phyloP scores from a whole-genome alignment of 2,329 filamentous ascomycete species.

The Aspergillus transmontanensis region DNA sequence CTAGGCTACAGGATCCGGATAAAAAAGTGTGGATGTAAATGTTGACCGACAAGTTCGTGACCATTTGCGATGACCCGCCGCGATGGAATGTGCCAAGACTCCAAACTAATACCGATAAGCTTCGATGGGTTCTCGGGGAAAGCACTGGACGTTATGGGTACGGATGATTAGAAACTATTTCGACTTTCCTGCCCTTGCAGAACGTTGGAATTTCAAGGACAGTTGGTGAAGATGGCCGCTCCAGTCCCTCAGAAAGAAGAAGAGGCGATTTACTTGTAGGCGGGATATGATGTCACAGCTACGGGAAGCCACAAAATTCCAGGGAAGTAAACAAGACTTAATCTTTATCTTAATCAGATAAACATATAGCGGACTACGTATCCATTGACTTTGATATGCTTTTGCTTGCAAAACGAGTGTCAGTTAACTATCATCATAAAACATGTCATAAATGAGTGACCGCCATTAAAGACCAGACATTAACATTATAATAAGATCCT shows the following conservation, averaged over 20 bases:
- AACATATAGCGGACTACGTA: background rate
- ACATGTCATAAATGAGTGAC: slow-evolving; percentile 9
- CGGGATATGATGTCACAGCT: slow-evolving; percentile 3
- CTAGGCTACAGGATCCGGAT: background rate
- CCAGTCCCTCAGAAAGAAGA: too few relatives aligned
- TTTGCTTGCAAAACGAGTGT: background rate
- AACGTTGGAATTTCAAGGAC: background rate
- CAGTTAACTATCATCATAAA: background rate
- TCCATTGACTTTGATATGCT: background rate
- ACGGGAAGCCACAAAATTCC: background rate
- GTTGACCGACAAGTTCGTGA: background rate
- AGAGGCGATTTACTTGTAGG: background rate
- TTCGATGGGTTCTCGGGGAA: background rate
- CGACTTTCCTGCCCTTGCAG: background rate
- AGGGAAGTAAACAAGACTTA: background rate
- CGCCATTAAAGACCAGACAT: slow-evolving; percentile 8
- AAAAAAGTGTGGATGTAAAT: background rate
- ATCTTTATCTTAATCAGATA: background rate
- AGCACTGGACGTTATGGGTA: background rate
- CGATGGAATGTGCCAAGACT: slow-evolving; percentile 3
- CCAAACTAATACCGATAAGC: background rate
- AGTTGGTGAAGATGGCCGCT: background rate
- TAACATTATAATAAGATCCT: slow-evolving; percentile 9
- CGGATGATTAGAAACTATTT: background rate
- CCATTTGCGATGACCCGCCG: slow-evolving; percentile 3